Base-by-base conservation (phyloP, 139 green algal genomes). In the Coelastrella sp. region DNA sequence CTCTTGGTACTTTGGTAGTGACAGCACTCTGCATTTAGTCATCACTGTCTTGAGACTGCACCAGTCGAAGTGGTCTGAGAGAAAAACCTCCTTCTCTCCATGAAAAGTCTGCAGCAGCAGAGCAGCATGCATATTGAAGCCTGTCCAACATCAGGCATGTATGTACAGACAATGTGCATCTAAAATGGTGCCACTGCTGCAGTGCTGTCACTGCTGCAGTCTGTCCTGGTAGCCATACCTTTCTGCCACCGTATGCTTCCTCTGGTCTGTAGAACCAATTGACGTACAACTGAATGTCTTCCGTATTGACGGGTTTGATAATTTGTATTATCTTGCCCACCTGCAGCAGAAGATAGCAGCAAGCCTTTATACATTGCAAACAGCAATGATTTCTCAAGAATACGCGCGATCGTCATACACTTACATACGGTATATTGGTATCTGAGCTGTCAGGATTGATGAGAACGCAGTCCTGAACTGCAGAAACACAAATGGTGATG, bases 231-330 rank as follows among this genome's bases (percentile, higher is more conserved):
- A 66, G 78, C 66, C 91, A 8, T 72, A 95, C 94, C 93, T 97
- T 95, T 19, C 96, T 91, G 7, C 96, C 96, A 4, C 94, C 94
- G 7, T 92, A 70, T 0, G 92, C 91, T 87, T 98, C 96, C 92
- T 98, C 95, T 78, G 97, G 96, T 63, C 96, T 91, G 92, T 98
- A 98, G 88, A 95, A 98, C 96, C 96, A 98, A 8, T 87, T 91
- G 56, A 97, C 90, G 56, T 93, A 76, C 49, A 96, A n/a, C 70
- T 83, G 56, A 57, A 59, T 9, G 20, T 81, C 72, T 25, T 22
- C 63, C 4, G 11, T 25, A 12, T 15, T 14, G 25, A 70, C 68
- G 15, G 84, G 68, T 59, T 90, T 75, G 14, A 84, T 19, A 7
- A 90, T 84, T 1, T 35, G 12, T 19, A 66, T 6, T 0, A 90